Evolutionary conservation across 2,329 filamentous ascomycete genomes (phyloP).

Genomic region (Chaetothyriales sp.): DNA sequence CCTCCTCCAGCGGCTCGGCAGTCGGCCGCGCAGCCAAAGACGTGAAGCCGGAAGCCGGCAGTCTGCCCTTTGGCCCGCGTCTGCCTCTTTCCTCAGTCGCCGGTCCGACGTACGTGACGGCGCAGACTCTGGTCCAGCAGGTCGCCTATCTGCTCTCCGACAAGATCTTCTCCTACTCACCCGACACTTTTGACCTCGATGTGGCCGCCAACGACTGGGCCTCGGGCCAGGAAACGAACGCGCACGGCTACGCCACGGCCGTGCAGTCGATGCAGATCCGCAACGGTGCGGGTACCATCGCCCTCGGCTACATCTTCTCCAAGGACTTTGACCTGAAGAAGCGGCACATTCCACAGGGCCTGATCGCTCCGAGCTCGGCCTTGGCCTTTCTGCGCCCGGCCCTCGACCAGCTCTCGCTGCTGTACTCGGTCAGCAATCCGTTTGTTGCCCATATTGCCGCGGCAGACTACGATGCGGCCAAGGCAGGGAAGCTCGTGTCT

Average conservation of each 20-base stretch:
- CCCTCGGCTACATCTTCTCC: constrained; percentile 94
- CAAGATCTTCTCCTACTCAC: constrained; percentile 94
- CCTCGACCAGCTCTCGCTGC: constrained; percentile 78
- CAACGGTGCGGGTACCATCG: constrained; percentile 76
- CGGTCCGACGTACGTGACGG: constrained; percentile 83
- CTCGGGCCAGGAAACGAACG: constrained; percentile 56
- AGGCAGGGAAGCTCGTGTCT: constrained; percentile 58
- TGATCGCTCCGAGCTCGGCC: constrained; percentile 74
- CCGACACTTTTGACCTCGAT: constrained; percentile 84
- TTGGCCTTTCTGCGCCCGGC: constrained; percentile 67
- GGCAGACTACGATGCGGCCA: constrained; percentile 61
- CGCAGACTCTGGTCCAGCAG: constrained; percentile 88
- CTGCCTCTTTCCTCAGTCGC: constrained; percentile 48
- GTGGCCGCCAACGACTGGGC: constrained; percentile 69
- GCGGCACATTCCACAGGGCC: constrained; percentile 78
- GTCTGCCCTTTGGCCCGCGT: constrained; percentile 39
- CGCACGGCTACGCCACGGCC: constrained; percentile 64
- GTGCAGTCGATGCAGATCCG: constrained; percentile 75
- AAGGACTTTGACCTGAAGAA: constrained; percentile 89
- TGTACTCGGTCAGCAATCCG: constrained; percentile 84
- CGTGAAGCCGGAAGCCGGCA: constrained; percentile 9
- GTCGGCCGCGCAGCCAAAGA: constrained; percentile 15
- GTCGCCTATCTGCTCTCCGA: constrained; percentile 89
- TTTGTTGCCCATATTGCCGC: constrained; percentile 88
- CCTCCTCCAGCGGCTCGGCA: constrained; percentile 20